A percentile compares a stretch with the other conserved stretches of the same genome.
These are phyloP conservation scores for Strobilomyces dryophilus DNA, from an alignment of 768 basidiomycete species.

Conservation along the genomic window DNA sequence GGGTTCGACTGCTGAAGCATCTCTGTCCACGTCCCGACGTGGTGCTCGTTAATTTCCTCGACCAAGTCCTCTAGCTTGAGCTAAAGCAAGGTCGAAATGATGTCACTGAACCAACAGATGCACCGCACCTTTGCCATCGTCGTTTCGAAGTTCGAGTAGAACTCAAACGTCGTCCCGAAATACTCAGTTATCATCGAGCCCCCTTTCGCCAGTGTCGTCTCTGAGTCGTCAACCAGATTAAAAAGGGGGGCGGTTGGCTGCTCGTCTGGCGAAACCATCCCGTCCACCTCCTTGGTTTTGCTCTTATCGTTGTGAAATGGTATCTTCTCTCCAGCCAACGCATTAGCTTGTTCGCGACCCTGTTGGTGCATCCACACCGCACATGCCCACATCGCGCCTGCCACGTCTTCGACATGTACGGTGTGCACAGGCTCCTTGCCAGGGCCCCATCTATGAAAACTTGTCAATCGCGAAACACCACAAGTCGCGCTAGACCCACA, in stretches of 20 bases:
- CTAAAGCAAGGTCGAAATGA: conserved; percentile 30
- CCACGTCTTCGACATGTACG: conserved; percentile 74
- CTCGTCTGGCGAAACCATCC: conserved; percentile 50
- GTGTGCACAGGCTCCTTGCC: conserved; percentile 74
- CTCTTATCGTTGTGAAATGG: conserved; percentile 57
- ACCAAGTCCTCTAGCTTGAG: conserved; percentile 64
- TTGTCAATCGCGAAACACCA: conserved; percentile 6
- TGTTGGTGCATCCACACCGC: conserved; percentile 69
- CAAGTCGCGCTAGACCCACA: conserved; percentile 44
- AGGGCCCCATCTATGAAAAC: conserved; percentile 61
- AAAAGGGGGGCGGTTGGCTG: conserved; percentile 74
- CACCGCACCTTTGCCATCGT: conserved; percentile 56
- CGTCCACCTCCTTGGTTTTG: conserved; percentile 60
- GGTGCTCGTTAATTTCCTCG: conserved; percentile 82
- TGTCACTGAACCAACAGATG: conserved; percentile 4
- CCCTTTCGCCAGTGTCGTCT: conserved; percentile 63
- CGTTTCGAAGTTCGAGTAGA: conserved; percentile 67
- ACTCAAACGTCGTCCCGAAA: conserved; percentile 79
- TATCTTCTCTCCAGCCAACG: conserved; percentile 41
- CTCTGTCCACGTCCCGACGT: conserved; percentile 78
- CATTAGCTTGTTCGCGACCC: conserved; percentile 62
- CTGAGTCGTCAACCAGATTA: conserved; percentile 78
- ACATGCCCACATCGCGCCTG: conserved; percentile 71
- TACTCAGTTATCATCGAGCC: conserved; percentile 63
- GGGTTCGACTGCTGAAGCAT: conserved; percentile 73